Evolutionary conservation across 2,329 filamentous ascomycete genomes (phyloP), one percentile per base, ranked within the genome.

Genomic region (Macrophomina pseudophaseolina): DNA sequence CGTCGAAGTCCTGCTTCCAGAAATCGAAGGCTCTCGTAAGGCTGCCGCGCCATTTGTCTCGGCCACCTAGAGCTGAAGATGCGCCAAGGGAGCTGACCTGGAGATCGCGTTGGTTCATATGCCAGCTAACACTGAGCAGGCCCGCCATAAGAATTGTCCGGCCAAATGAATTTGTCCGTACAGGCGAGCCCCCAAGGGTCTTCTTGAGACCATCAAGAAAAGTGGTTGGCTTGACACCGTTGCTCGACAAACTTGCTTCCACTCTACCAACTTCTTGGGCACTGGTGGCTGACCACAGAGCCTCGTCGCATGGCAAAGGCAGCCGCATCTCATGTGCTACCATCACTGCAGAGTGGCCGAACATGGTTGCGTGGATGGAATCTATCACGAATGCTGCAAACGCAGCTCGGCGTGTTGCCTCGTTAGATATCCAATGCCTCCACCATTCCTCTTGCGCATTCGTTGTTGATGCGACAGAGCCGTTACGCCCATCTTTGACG

Each of bases 341-440:
- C 94, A 98, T 97, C 51, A 96, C 93, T 0, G 93, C 94, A 3
- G 94, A 95, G 78, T 98, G 95, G 0, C 94, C 95, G 78, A 98
- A 98, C 91, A 99, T 97, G 33, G 93, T 97, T 1, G 94, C 93
- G 78, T 99, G 95, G 1, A 94, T 96, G 4, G 94, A 97, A 77
- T 99, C 95, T 70, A 98, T 90, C 51, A 97, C 88, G 75, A 98
- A 98, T 0, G 95, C 95, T 0, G 92, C 93, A 80, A 97, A 98
- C 0, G 94, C 95, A 3, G 91, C 92, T 67, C 95, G 88, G 35
- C 93, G 86, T 0, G 94, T 98, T 1, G 94, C 91, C 77, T 99
- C 95, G 60, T 93, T 93, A 12, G 90, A 94, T 73, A 98, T 95
- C 95, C 95, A 98, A 72, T 93, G 89, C 72, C 93, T 91, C 95